Percentiles rank a stretch among this genome's conserved stretches.
Conservation (phyloP, 176 grass and related monocot species). For the Melocanna baccifera region DNA sequence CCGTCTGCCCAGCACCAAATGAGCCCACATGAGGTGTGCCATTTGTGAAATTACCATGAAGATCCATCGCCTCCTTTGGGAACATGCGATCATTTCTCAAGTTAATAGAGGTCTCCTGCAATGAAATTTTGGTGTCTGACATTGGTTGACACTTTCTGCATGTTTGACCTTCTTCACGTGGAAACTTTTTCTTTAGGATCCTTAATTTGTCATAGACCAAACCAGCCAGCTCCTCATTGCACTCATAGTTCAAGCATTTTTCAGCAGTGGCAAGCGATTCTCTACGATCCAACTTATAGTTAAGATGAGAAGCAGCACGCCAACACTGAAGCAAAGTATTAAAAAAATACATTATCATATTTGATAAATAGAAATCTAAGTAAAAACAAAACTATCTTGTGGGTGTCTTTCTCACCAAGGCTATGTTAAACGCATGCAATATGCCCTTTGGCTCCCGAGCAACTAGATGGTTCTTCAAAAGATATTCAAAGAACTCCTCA, state of each 20-base stretch:
- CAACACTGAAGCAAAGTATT: conserved; percentile 65
- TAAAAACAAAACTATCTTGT: not conserved
- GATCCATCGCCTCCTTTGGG: conserved; percentile 22
- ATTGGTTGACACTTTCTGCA: conserved; percentile 4
- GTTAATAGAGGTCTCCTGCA: conserved; percentile 22
- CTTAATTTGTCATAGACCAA: conserved; percentile 49
- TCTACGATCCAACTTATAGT: conserved; percentile 54
- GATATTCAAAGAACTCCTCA: conserved; percentile 52
- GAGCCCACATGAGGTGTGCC: conserved; percentile 22
- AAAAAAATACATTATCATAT: conserved; percentile 17
- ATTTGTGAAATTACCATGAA: conserved; percentile 32
- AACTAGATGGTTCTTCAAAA: conserved; percentile 79
- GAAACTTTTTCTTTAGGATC: conserved; percentile 35
- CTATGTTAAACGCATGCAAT: conserved; percentile 58
- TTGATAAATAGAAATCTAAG: conserved; percentile 10
- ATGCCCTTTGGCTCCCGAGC: conserved; percentile 46
- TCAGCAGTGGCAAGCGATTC: conserved; percentile 63
- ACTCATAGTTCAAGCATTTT: conserved; percentile 55
- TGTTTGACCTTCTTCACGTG: conserved; percentile 28
- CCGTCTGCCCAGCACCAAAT: conserved; percentile 26
- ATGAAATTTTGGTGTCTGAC: not conserved
- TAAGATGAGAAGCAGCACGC: conserved; percentile 65
- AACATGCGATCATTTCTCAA: not conserved
- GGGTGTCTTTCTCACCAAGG: conserved; percentile 57
- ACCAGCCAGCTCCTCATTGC: conserved; percentile 34